A percentile compares a stretch with the other conserved stretches of the same genome.
phyloP scores from a whole-genome alignment of 306 rosid genomes.

The Oxytropis ochrocephala region DNA sequence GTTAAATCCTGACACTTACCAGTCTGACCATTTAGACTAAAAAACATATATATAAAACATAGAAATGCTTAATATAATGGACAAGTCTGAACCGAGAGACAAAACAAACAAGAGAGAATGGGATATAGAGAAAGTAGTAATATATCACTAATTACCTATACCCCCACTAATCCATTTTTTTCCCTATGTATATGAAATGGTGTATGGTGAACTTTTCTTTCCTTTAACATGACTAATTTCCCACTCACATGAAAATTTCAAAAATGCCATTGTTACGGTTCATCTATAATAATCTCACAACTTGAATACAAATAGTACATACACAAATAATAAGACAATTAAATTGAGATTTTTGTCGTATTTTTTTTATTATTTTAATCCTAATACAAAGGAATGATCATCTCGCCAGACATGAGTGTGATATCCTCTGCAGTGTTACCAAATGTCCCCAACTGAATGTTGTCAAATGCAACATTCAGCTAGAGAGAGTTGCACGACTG shows the following conservation, averaged over 20 bases:
- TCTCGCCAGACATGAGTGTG: neutral
- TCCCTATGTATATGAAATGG: neutral
- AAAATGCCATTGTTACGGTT: neutral
- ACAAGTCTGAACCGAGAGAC: neutral
- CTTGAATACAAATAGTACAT: conserved; percentile 1
- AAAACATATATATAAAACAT: neutral
- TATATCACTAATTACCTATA: neutral
- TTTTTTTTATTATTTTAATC: neutral
- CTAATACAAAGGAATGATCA: neutral
- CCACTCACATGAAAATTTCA: conserved; percentile 17
- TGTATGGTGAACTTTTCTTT: neutral
- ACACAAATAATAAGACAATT: neutral
- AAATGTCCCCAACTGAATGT: too few species aligned
- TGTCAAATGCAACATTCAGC: too few species aligned
- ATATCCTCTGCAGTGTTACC: too few species aligned
- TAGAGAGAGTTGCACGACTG: too few species aligned
- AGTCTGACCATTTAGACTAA: too few species aligned
- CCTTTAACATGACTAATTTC: neutral
- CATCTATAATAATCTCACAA: neutral
- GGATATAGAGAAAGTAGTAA: too few species aligned
- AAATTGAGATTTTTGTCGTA: neutral
- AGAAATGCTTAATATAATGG: neutral
- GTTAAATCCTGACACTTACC: too few species aligned
- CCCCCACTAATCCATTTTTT: neutral
- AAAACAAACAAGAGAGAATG: neutral